These are phyloP conservation scores for Colletotrichum karsti DNA, from an alignment of 2,329 filamentous ascomycete genomes.

Conservation along the genomic window DNA sequence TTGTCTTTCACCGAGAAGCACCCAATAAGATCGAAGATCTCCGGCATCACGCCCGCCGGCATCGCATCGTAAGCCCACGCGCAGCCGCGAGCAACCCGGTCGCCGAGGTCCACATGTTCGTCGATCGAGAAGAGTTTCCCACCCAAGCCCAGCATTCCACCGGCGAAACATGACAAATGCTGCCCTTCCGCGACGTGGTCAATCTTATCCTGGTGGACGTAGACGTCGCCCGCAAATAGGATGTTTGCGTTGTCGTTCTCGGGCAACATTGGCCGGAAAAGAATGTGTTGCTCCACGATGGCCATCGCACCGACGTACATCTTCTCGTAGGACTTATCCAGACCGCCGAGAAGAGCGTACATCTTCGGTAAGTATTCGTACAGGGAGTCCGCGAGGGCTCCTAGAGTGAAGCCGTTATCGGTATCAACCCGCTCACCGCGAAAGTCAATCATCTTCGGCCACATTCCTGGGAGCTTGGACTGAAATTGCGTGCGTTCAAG, in stretches of 20 bases:
- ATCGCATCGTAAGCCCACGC: conserved; percentile 59
- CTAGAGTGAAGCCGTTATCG: conserved; percentile 42
- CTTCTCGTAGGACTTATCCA: conserved; percentile 59
- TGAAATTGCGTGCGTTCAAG: conserved; percentile 71
- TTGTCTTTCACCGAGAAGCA: conserved; percentile 48
- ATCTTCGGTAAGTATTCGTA: conserved; percentile 53
- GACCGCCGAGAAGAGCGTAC: conserved; percentile 66
- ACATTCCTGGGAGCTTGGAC: conserved; percentile 76
- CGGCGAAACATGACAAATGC: conserved; percentile 60
- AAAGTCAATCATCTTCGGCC: conserved; percentile 72
- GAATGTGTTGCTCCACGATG: conserved; percentile 61
- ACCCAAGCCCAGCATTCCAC: conserved; percentile 59
- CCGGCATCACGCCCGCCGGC: conserved; percentile 61
- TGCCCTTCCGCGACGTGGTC: conserved; percentile 43
- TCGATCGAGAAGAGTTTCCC: conserved; percentile 50
- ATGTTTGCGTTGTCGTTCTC: conserved; percentile 60
- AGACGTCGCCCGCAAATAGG: conserved; percentile 57
- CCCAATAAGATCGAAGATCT: conserved; percentile 51
- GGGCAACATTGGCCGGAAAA: conserved; percentile 73
- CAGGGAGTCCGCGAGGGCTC: conserved; percentile 49
- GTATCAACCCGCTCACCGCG: conserved; percentile 54
- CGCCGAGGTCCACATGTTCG: conserved; percentile 51
- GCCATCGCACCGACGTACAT: conserved; percentile 67
- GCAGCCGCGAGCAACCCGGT: conserved; percentile 58
- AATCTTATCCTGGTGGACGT: conserved; percentile 28